These are phyloP conservation scores for Clarireedia paspali DNA, from an alignment of 2,329 filamentous ascomycete genomes.

Conservation along the genomic window DNA sequence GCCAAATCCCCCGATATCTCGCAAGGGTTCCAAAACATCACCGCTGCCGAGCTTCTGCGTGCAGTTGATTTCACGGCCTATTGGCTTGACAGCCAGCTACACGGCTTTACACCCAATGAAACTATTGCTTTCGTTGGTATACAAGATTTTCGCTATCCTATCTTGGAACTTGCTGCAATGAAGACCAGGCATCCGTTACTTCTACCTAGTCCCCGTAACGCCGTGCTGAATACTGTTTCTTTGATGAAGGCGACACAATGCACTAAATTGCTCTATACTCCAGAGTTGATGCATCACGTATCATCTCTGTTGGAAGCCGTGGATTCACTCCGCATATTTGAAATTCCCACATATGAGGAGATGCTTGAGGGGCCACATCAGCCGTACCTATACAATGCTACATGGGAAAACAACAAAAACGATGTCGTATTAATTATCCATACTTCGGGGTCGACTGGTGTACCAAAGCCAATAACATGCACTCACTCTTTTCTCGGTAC, in stretches of 20 bases:
- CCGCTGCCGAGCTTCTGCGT: conserved; percentile 12
- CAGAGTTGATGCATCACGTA: conserved; percentile 3
- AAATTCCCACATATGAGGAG: conserved; percentile 22
- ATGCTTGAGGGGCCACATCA: conserved; percentile 20
- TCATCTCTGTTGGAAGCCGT: background rate
- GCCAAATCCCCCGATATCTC: conserved; percentile 10
- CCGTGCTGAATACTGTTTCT: conserved; percentile 14
- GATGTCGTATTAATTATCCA: conserved; percentile 32
- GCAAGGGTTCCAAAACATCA: conserved; percentile 11
- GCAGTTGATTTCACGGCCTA: conserved; percentile 18
- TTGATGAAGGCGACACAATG: conserved; percentile 14
- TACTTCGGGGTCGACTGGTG: conserved; percentile 44
- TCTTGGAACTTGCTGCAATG: conserved; percentile 8
- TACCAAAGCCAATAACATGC: conserved; percentile 50
- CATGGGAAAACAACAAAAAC: conserved; percentile 29
- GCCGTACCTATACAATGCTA: conserved; percentile 28
- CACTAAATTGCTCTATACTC: conserved; percentile 13
- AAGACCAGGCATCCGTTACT: conserved; percentile 14
- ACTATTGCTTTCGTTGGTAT: conserved; percentile 19
- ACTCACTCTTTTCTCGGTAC: conserved; percentile 34
- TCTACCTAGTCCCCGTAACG: conserved; percentile 16
- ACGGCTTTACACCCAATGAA: background rate
- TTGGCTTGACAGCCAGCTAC: conserved; percentile 13
- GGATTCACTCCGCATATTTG: conserved; percentile 4
- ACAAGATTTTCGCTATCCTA: conserved; percentile 21